Evolutionary conservation across 768 basidiomycete species (phyloP), one percentile per base, ranked within the genome.

Genomic region (Kockovaella imperatae): DNA sequence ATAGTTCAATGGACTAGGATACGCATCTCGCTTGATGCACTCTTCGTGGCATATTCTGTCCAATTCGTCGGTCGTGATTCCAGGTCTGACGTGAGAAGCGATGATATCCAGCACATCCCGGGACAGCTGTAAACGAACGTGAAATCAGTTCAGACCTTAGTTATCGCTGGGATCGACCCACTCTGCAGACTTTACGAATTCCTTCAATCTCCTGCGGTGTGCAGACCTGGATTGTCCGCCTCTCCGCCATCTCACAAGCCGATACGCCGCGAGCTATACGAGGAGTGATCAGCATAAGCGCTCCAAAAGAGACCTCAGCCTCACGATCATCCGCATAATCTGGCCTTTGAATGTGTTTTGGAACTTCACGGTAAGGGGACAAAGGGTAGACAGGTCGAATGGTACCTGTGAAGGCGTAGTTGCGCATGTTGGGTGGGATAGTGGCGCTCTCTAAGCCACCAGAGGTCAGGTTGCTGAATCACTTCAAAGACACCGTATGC

Each of bases 1-100:
- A 73, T 99, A 99, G 64, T 87, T 87, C 52, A 97, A 75, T 35
- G 95, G 87, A 23, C 87, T 90, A 1, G 95, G 95, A 73, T 99
- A 99, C 20, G 87, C 80, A 57, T 87, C 82, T 43, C 91, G 78
- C 73, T 91, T 84, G 55, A 97, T 83, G 56, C 77, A 84, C 15
- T 86, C 95, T 56, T 87, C 80, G 73, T 99, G 95, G 13, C 93
- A 89, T 55, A 96, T 82, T 49, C 80, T 81, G 72, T 99, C 95
- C 23, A 99, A 77, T 66, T 90, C 87, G 65, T 97, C 90, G 1
- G 95, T 96, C 10, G 93, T 95, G 31, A 95, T 79, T 29, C 93
- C 95, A n/a, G 90, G 87, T 35, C 78, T 76, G 52, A 97, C 75
- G 62, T 82, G 79, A 0, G 90, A 80, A 1, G 91, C 93, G 15